These are phyloP conservation scores for Vitis amurensis DNA, from an alignment of 164 flowering plant genomes.

Conservation along the genomic window DNA sequence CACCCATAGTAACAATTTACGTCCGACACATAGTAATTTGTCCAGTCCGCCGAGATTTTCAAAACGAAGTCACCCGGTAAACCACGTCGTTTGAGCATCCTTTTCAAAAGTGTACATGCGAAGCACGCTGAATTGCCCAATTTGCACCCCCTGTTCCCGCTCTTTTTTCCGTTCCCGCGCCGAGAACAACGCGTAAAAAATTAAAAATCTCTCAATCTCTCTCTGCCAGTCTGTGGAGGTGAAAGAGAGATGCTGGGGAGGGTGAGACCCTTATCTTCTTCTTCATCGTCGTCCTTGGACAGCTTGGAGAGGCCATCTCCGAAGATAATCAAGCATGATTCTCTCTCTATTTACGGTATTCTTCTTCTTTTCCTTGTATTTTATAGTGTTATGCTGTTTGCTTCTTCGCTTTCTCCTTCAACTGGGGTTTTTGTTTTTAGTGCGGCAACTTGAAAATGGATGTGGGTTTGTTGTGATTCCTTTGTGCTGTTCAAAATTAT, in stretches of 20 bases:
- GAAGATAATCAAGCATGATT: slow-evolving; percentile 57
- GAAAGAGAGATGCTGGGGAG: slow-evolving; percentile 55
- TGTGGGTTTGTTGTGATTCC: too few species aligned
- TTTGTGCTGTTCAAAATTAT: too few species aligned
- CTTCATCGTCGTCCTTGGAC: slow-evolving; percentile 25
- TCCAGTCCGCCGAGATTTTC: too few species aligned
- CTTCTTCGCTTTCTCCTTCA: too few species aligned
- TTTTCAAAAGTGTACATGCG: not conserved
- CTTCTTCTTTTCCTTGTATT: not conserved
- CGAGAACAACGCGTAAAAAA: too few species aligned
- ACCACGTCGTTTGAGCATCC: not conserved
- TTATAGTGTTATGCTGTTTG: too few species aligned
- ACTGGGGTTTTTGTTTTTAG: too few species aligned
- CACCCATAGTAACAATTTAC: too few species aligned
- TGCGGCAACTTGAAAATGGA: too few species aligned
- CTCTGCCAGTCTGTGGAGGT: slow-evolving; percentile 2
- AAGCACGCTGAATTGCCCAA: too few species aligned
- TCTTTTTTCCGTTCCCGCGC: not conserved
- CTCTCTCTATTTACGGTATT: slow-evolving; percentile 78
- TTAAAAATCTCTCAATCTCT: not conserved
- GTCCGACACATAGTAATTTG: too few species aligned
- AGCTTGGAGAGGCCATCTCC: slow-evolving; percentile 48
- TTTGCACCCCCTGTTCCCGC: slow-evolving; percentile 5
- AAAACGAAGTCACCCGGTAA: too few species aligned
- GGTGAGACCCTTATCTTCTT: slow-evolving; percentile 40